These are phyloP conservation scores for Elasticomyces elasticus DNA, from an alignment of 495 filamentous ascomycete genomes.

Conservation along the genomic window DNA sequence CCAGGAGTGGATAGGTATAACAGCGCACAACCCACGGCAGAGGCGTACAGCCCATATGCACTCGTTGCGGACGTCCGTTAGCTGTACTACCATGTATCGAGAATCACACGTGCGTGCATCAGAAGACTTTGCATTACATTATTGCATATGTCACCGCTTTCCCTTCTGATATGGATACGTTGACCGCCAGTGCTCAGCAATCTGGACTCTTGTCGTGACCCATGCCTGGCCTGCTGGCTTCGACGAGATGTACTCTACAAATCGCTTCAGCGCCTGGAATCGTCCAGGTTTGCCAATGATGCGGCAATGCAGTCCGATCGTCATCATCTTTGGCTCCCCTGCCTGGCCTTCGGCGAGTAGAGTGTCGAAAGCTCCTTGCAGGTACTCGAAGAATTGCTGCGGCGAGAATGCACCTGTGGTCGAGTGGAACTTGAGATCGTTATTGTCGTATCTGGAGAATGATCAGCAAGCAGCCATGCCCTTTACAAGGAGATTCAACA, in stretches of 20 bases:
- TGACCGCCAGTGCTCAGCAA: constrained; percentile 35
- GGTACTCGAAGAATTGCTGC: constrained; percentile 28
- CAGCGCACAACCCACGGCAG: no score
- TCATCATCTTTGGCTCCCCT: constrained; percentile 36
- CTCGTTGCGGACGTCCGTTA: not conserved
- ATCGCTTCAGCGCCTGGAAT: constrained; percentile 35
- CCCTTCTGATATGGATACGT: constrained; percentile 35
- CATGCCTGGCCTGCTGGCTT: constrained; percentile 35
- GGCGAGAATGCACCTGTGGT: constrained; percentile 31
- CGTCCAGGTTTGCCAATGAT: constrained; percentile 37
- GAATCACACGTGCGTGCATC: not conserved
- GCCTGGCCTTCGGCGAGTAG: constrained; percentile 35
- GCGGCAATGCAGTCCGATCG: constrained; percentile 36
- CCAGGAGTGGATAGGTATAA: no score
- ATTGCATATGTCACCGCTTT: constrained; percentile 9
- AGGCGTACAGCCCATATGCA: no score
- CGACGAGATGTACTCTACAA: constrained; percentile 35
- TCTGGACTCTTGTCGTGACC: constrained; percentile 38
- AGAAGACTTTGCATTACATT: no score
- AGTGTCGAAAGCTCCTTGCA: constrained; percentile 36
- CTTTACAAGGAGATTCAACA: not conserved
- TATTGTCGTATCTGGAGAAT: constrained; percentile 29
- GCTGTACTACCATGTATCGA: not conserved
- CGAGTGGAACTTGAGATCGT: constrained; percentile 37
- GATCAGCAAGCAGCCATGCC: not conserved